Evolutionary conservation across 1,139 yeast species (phyloP), one percentile per base, ranked within the genome.

Genomic region (Candida frijolesensis): DNA sequence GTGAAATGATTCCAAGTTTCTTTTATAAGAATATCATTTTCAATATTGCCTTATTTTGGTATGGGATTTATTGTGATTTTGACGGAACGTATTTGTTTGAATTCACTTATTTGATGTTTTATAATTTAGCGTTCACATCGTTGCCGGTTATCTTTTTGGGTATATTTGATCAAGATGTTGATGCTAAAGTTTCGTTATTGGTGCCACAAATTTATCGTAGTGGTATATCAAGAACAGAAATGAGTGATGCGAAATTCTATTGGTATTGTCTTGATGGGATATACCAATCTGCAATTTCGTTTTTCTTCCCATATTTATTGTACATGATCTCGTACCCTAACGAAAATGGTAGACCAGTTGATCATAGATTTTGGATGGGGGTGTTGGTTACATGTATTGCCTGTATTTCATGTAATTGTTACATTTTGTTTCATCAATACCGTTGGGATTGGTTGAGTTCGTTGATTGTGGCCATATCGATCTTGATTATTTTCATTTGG

Each of bases 1-100:
- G 96, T 37, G 98, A 92, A 68, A 91, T 92, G 96, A 87, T 91
- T 64, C 97, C 98, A 30, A 81, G 86, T 63, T 90, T 94, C 72
- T 94, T 94, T 64, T 94, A 86, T 74, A 94, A 94, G 71, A 94
- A 94, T 66, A 91, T 89, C 51, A 86, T 89, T 59, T 94, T 91
- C 74, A 85, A 96, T 0, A 66, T 92, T 61, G 86, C 97, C 0
- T 75, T 91, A 58, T 94, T 91, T 66, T 94, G 98, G 98, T 94
- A 86, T 67, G 97, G 97, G 61, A 79, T 90, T 48, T 89, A 79
- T 71, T 81, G 83, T 64, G 80, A 88, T 65, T 94, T 89, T 65
- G 99, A 94, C 70, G 97, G 97, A 14, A 78, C 97, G 1, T 94
- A 94, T 65, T 73, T 94, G 63, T 91, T 87, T 65, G 98, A 94